Evolutionary conservation across 805 yeast species (phyloP), one percentile per base, ranked within the genome.

Genomic region (Helenozyma baotianmanensis): DNA sequence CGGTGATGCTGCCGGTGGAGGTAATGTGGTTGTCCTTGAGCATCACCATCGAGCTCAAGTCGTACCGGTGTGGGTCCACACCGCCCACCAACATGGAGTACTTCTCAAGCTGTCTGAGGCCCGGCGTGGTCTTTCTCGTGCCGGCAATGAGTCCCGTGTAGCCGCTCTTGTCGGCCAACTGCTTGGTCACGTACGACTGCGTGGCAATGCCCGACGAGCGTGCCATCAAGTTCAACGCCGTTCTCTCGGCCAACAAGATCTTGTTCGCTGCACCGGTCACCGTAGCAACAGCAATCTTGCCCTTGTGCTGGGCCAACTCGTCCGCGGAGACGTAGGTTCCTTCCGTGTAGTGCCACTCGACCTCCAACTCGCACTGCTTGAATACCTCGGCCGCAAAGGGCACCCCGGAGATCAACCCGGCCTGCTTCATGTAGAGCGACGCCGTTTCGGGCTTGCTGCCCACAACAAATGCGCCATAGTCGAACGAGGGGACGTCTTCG

Each of bases 121-220:
- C 97, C 0, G 97, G 97, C 0, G 97, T 90, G n/a, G 97, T 90
- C 61, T 89, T 89, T 54, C 97, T 75, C 1, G 97, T 89, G 6
- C 97, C 97, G 0, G 97, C 97, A 54, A 89, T 87, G 15, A 81
- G 71, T 0, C 97, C 97, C 3, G 63, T 63, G 53, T 78, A 90
- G 0, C 94, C 92, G 4, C 72, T 61, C 25, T 72, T 60, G 35
- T 78, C 72, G 1, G 96, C 96, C 37, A 75, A 56, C 5, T 60
- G 51, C 32, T 78, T 63, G 3, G 89, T 72, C 18, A 63, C 58
- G 32, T 64, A 58, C 0, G 92, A 78, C 39, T 78, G 78, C 0
- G 95, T 83, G 8, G 97, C 95, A 27, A 89, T 74, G 1, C 97
- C 97, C 3, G 95, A 81, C 21, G 86, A 67, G 51, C 97, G 70